A percentile compares a stretch with the other conserved stretches of the same genome.
phyloP scores from a whole-genome alignment of 2,329 filamentous ascomycete species.

The Purpureocillium takamizusanense region DNA sequence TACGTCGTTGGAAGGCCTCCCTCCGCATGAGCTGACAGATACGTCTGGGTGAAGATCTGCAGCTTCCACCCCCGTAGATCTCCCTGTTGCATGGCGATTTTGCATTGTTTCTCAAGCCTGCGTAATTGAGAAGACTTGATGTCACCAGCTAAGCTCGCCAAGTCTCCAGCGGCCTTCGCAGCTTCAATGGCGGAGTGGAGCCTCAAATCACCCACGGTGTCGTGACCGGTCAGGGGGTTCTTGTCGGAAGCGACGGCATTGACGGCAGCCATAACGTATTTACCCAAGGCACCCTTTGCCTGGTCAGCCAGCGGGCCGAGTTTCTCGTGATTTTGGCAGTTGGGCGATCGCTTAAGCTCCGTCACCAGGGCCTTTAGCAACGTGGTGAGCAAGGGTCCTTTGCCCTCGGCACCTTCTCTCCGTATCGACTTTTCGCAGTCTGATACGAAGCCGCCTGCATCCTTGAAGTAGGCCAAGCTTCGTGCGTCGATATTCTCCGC shows the following conservation, averaged over 20 bases:
- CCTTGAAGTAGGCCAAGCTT: slow-evolving; percentile 29
- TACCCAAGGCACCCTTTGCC: slow-evolving; percentile 17
- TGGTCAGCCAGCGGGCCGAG: slow-evolving; percentile 13
- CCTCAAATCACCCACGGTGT: slow-evolving; percentile 12
- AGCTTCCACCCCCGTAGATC: slow-evolving; percentile 36
- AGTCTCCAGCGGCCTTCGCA: slow-evolving; percentile 11
- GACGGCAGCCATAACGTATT: slow-evolving; percentile 15
- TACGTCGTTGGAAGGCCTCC: slow-evolving; percentile 24
- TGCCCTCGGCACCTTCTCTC: neutral
- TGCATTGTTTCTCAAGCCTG: slow-evolving; percentile 26
- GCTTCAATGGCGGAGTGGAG: slow-evolving; percentile 25
- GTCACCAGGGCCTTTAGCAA: slow-evolving; percentile 24
- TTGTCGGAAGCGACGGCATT: slow-evolving; percentile 19
- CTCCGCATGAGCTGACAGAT: slow-evolving; percentile 22
- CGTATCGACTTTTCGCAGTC: slow-evolving; percentile 10
- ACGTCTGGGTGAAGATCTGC: slow-evolving; percentile 31
- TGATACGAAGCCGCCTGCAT: slow-evolving; percentile 15
- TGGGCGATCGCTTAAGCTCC: slow-evolving; percentile 18
- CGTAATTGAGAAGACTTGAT: slow-evolving; percentile 21
- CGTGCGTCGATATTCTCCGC: slow-evolving; percentile 31
- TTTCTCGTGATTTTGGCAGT: slow-evolving; percentile 13
- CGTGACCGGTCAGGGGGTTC: slow-evolving; percentile 16
- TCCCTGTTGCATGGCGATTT: slow-evolving; percentile 21
- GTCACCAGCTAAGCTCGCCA: slow-evolving; percentile 12
- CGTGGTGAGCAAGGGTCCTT: slow-evolving; percentile 20